Base-by-base conservation (phyloP, 1,284 basidiomycete genomes). In the Tremellales sp. region DNA sequence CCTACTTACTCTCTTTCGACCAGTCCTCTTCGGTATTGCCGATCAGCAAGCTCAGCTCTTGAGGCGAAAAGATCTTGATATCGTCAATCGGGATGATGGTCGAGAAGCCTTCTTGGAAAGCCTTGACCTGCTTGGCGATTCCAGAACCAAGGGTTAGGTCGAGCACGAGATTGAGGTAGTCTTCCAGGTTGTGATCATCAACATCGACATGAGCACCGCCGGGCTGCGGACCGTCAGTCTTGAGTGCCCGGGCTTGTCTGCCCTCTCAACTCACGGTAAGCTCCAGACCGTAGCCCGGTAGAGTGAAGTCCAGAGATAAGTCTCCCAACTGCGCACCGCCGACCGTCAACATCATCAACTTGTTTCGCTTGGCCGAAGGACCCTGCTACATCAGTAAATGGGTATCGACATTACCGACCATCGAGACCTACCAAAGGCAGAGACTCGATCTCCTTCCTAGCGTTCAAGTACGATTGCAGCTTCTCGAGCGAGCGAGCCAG, bases 1-100 rank as follows among this genome's bases (percentile, higher is more conserved):
- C 12, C 5, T 1, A 78, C 87, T 62, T 71, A 93, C 90, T 90
- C 70, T 94, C 90, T 13, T 78, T 67, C 53, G 82, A 85, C 92
- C 92, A 97, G 68, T 97, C 92, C 67, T 97, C 93, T 13, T 97
- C 90, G 5, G 86, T 82, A 63, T 96, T 94, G 25, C 94, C 93
- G 62, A 97, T 94, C 27, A 97, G 78, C 80, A 94, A 86, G 33
- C 86, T 86, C 12, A 98, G 77, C 72, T 99, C 96, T 49, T 97
- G 89, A 5, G 90, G 82, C 24, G 92, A 87, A 76, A 99, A 98
- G 22, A 89, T 87, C 60, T 86, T 83, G 44, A 99, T 77, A 66
- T 97, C 91, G 33, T 80, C 77, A 46, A 98, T 84, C 0, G 93
- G 86, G 80, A 99, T 96, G 40, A 98, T 92, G 68, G 88, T 86